Base-by-base conservation (phyloP, 1,139 yeast species). In the Debaryomycetaceae sp. region DNA sequence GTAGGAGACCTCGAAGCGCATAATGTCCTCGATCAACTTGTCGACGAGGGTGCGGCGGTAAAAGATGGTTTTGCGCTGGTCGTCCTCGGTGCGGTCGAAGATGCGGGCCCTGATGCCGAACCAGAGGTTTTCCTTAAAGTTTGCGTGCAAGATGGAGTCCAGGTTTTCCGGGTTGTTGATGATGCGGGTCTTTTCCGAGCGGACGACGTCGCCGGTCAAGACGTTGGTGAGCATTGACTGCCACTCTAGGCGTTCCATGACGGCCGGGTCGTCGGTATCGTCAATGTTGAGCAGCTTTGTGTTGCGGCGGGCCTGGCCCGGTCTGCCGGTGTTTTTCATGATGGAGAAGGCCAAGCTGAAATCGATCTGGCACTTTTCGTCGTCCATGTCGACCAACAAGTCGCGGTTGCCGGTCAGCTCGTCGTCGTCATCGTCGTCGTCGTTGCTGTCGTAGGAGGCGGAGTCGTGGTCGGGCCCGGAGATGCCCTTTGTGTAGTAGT, bases 211-310 rank as follows among this genome's bases (percentile, higher is more conserved):
- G 38, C 98, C 97, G 3, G 93, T 87, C 23, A 90, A 65, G 3
- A 90, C 98, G 4, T 90, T 72, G 3, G 83, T 71, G 27, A 90
- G 62, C 95, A 90, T 85, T 0, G 92, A 74, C 51, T 90, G 97
- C 98, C 98, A 90, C 55, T 87, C 96, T 16, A 87, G 62, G 28
- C 98, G 62, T 49, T 86, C 97, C 18, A 77, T 51, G 14, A 83
- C 75, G 15, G 70, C 68, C 2, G 82, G 80, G 40, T 78, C 82
- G 31, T 70, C 65, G 6, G 64, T 64, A 22, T 56, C 57, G 26
- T 66, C 64, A 27, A 57, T 56, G 32, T 58, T 55, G 25, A 69
- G 44, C 27, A 62, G 56, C 18, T 69, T 60, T 26, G 62, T 48
- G 32, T 59, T 52, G 24, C 60, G 57, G 27, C 56, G 51, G 30